Percentiles rank a stretch among this genome's conserved stretches.
These are phyloP conservation scores for Gossypium australe DNA, from an alignment of 345 rosid genomes.

Conservation along the genomic window DNA sequence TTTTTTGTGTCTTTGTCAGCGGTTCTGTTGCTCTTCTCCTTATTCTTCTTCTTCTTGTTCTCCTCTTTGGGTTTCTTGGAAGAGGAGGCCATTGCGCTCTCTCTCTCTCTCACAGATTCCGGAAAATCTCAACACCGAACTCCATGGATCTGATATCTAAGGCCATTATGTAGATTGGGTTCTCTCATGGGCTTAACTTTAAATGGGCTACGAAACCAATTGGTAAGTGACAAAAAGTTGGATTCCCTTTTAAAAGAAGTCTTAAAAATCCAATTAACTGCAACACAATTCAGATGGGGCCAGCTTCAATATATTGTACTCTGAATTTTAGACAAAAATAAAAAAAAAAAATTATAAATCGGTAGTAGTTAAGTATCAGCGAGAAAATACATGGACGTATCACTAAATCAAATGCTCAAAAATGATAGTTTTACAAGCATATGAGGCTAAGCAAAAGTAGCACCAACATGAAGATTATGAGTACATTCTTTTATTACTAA, in stretches of 20 bases:
- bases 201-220: background rate
- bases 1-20: background rate
- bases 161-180: background rate
- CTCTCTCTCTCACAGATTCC: background rate
- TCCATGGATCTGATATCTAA: background rate
- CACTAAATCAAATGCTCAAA: background rate
- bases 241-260: too few relatives aligned
- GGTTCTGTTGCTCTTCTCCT: background rate
- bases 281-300: too few relatives aligned
- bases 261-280: too few relatives aligned
- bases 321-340: too few relatives aligned
- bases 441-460: background rate
- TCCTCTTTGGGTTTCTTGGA: constrained; percentile 9
- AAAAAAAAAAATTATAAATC: too few relatives aligned
- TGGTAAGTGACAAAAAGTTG: too few relatives aligned
- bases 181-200: background rate
- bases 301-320: too few relatives aligned
- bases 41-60: background rate
- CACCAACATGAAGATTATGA: background rate
- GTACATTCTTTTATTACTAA: constrained; percentile 22
- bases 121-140: background rate
- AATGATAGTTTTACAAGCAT: too few relatives aligned
- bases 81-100: constrained; percentile 10
- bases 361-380: too few relatives aligned
- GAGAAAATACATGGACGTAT: too few relatives aligned